These are phyloP conservation scores for Musa itinerans DNA, from an alignment of 176 grass and related monocot species.

Conservation along the genomic window DNA sequence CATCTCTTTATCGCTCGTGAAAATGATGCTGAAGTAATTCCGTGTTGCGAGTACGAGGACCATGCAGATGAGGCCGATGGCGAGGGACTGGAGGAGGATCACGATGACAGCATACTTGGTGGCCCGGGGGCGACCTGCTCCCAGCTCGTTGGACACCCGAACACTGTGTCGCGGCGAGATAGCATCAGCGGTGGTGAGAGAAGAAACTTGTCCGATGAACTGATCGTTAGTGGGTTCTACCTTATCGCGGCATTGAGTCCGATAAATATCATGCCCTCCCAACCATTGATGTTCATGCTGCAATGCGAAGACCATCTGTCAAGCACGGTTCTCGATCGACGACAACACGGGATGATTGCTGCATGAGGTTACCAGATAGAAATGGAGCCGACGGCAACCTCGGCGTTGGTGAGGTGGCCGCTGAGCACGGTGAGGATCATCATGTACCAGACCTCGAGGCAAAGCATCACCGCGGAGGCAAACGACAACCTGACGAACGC, in stretches of 20 bases:
- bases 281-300: conserved; percentile 66
- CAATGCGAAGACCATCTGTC: not conserved
- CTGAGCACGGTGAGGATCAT: conserved; percentile 36
- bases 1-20: conserved; percentile 22
- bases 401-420: conserved; percentile 29
- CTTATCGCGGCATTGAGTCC: conserved; percentile 49
- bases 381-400: conserved; percentile 46
- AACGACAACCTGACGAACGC: conserved; percentile 41
- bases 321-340: not conserved
- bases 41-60: conserved; percentile 15
- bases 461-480: conserved; percentile 54
- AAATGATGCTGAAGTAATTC: conserved; percentile 30
- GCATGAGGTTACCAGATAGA: conserved; percentile 29
- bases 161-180: conserved; percentile 13
- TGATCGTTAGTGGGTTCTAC: conserved; percentile 3
- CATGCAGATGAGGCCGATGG: conserved; percentile 38
- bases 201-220: too few species aligned
- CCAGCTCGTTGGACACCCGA: conserved; percentile 49
- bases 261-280: conserved; percentile 52
- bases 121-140: conserved; percentile 30
- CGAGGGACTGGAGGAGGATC: conserved; percentile 28
- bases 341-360: too few species aligned
- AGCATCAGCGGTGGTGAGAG: not conserved
- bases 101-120: conserved; percentile 33
- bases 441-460: conserved; percentile 62